Evolutionary conservation across 2,329 filamentous ascomycete species (phyloP).

Genomic region (Myotisia sp.): DNA sequence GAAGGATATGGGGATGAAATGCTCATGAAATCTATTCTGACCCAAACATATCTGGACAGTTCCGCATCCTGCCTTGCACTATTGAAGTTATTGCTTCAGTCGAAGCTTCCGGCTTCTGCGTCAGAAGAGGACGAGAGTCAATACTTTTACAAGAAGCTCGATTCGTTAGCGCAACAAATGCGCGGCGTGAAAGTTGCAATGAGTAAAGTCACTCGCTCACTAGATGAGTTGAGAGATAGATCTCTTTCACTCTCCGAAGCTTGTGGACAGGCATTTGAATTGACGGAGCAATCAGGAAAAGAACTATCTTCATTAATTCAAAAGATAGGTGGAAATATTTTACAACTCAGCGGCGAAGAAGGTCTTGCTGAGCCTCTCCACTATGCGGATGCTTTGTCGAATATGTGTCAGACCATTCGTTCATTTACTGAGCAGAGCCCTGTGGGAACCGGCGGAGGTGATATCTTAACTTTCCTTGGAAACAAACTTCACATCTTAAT

Average conservation of each 20-base stretch:
- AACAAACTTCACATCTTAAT: conserved; percentile 52
- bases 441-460: conserved; percentile 24
- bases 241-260: conserved; percentile 60
- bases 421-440: conserved; percentile 18
- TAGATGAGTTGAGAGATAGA: conserved; percentile 63
- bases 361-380: conserved; percentile 53
- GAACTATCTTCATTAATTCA: conserved; percentile 54
- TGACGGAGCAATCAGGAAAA: conserved; percentile 49
- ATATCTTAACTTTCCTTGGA: conserved; percentile 55
- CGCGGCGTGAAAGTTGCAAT: conserved; percentile 73
- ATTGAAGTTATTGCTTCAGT: conserved; percentile 51
- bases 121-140: conserved; percentile 56
- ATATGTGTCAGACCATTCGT: conserved; percentile 33
- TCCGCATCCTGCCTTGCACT: conserved; percentile 54
- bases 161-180: conserved; percentile 58
- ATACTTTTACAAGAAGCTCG: conserved; percentile 56
- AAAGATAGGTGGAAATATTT: conserved; percentile 51
- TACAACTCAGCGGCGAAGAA: conserved; percentile 55
- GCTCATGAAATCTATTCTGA: conserved; percentile 59
- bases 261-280: conserved; percentile 54
- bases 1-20: conserved; percentile 65
- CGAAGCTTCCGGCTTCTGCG: conserved; percentile 41
- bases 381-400: conserved; percentile 50
- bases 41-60: conserved; percentile 71
- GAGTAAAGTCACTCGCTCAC: conserved; percentile 59